Conservation (phyloP, 2,329 filamentous ascomycete species). For the Phoma sp. region DNA sequence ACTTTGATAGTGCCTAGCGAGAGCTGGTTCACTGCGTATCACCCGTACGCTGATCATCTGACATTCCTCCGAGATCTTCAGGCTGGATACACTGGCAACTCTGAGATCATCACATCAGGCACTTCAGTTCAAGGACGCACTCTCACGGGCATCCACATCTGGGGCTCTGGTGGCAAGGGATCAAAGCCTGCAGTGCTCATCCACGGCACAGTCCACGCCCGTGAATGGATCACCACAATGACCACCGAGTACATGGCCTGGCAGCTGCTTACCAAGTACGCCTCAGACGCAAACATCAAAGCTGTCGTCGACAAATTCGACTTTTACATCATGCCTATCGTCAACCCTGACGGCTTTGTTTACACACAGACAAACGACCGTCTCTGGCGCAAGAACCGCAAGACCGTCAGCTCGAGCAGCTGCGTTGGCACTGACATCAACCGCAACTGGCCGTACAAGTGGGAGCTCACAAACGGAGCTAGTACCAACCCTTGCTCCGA, state of each 20-base stretch:
- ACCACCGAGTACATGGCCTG: constrained; percentile 33
- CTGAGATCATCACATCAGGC: constrained; percentile 43
- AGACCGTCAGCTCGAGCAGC: constrained; percentile 36
- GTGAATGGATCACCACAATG: constrained; percentile 47
- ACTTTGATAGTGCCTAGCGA: constrained; percentile 36
- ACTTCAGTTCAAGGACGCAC: constrained; percentile 41
- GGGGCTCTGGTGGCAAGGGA: constrained; percentile 45
- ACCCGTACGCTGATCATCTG: constrained; percentile 43
- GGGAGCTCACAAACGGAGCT: constrained; percentile 42
- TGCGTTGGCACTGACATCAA: constrained; percentile 49
- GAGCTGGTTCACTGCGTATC: constrained; percentile 47
- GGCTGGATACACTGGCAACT: constrained; percentile 38
- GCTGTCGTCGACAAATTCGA: constrained; percentile 46
- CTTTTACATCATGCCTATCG: constrained; percentile 40
- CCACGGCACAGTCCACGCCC: constrained; percentile 44
- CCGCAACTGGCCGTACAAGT: constrained; percentile 49
- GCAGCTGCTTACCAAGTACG: constrained; percentile 45
- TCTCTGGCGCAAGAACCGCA: constrained; percentile 50
- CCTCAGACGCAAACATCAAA: constrained; percentile 39
- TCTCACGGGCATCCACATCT: constrained; percentile 47
- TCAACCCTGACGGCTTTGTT: constrained; percentile 41
- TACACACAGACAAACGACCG: constrained; percentile 49
- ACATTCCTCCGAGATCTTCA: constrained; percentile 44
- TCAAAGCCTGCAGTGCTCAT: constrained; percentile 45
- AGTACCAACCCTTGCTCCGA: constrained; percentile 48